Percentiles rank a stretch among this genome's conserved stretches.
These are phyloP conservation scores for Trichoderma koningiopsis DNA, from an alignment of 2,329 filamentous ascomycete species.

Conservation along the genomic window DNA sequence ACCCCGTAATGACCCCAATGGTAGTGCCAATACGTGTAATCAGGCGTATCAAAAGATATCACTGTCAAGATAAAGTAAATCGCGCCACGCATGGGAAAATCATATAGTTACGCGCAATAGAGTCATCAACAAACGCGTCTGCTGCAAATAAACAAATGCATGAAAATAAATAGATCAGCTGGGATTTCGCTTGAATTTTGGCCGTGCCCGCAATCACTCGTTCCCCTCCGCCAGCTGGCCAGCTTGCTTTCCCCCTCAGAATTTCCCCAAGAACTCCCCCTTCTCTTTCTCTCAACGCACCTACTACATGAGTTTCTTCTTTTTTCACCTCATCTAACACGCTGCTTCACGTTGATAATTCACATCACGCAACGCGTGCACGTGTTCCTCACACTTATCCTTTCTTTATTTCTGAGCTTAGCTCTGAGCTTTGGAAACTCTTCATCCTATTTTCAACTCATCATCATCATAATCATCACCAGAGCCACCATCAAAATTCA, in stretches of 20 bases:
- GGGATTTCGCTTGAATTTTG: slow-evolving; percentile 14
- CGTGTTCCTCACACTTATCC: not conserved
- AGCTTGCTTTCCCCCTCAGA: not conserved
- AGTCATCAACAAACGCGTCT: not conserved
- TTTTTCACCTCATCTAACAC: not conserved
- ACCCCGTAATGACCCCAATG: not conserved
- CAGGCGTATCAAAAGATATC: not conserved
- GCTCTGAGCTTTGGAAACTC: not conserved
- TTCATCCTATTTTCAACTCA: slow-evolving; percentile 1
- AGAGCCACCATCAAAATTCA: not conserved
- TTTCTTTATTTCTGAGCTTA: not conserved
- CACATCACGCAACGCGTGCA: slow-evolving; percentile 7
- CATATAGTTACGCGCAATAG: not conserved
- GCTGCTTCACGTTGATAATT: not conserved
- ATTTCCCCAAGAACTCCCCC: not conserved
- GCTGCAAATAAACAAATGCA: slow-evolving; percentile 3
- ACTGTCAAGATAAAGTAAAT: not conserved
- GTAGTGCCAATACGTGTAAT: not conserved
- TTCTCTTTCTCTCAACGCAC: not conserved
- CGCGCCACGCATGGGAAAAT: not conserved
- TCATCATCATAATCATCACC: not conserved
- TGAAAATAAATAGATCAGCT: not conserved
- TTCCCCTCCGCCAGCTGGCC: slow-evolving; percentile 15
- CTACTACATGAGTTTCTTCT: not conserved
- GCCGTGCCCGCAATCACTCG: not conserved